phyloP scores from a whole-genome alignment of 306 rosid genomes.

The Arachis hypogaea region DNA sequence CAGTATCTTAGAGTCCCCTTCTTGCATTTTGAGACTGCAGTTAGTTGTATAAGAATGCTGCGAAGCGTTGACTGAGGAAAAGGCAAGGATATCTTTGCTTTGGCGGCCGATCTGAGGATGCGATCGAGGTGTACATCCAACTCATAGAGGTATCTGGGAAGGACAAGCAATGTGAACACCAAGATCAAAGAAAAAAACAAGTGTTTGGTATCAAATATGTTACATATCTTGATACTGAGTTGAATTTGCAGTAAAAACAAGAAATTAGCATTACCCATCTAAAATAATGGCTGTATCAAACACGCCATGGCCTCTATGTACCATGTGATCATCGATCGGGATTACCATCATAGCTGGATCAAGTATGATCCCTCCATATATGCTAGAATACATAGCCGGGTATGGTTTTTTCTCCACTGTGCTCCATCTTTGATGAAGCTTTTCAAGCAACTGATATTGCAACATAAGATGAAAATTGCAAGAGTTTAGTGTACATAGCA shows the following conservation, averaged over 20 bases:
- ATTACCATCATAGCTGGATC: constrained; percentile 83
- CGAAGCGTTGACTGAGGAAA: constrained; percentile 62
- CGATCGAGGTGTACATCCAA: constrained; percentile 82
- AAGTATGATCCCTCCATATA: constrained; percentile 83
- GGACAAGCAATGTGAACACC: constrained; percentile 20
- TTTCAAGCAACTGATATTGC: constrained; percentile 71
- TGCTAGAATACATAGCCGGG: constrained; percentile 87
- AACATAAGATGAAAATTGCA: constrained; percentile 26
- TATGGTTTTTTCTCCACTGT: constrained; percentile 66
- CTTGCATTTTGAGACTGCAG: constrained; percentile 71
- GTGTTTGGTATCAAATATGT: neutral
- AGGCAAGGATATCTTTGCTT: constrained; percentile 71
- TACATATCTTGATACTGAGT: constrained; percentile 1
- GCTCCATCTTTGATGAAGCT: constrained; percentile 77
- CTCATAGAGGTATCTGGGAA: constrained; percentile 73
- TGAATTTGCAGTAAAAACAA: neutral
- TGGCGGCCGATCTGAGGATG: constrained; percentile 77
- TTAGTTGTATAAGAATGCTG: constrained; percentile 80
- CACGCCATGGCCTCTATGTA: constrained; percentile 67
- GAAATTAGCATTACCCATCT: constrained; percentile 58
- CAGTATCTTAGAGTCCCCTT: constrained; percentile 83
- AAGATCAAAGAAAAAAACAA: constrained; percentile 10
- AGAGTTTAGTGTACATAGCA: neutral
- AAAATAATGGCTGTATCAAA: constrained; percentile 61
- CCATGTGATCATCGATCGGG: constrained; percentile 72